phyloP scores from a whole-genome alignment of 2,329 filamentous ascomycete genomes.

The Phialemonium atrogriseum region DNA sequence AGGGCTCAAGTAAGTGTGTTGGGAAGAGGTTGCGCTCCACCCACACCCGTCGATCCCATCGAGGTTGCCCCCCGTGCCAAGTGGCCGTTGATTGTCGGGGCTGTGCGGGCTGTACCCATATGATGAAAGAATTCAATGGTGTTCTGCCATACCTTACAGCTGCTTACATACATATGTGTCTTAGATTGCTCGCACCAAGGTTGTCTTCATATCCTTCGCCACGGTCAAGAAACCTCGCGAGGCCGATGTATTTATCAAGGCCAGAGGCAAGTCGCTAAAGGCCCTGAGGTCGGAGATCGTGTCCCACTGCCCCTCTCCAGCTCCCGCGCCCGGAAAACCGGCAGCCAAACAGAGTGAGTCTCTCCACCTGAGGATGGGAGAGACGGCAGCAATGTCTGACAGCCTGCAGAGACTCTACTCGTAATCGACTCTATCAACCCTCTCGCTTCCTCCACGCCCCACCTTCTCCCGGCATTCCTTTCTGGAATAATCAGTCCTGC shows the following conservation, averaged over 20 bases:
- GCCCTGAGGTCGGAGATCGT: conserved; percentile 52
- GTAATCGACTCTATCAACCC: conserved; percentile 74
- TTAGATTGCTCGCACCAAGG: conserved; percentile 55
- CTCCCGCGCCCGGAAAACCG: conserved; percentile 26
- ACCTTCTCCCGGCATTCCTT: conserved; percentile 59
- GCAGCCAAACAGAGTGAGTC: conserved; percentile 35
- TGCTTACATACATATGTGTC: conserved; percentile 3
- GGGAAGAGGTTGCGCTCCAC: no score
- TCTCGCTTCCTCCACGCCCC: conserved; percentile 44
- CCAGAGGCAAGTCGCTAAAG: conserved; percentile 48
- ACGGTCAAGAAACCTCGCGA: conserved; percentile 57
- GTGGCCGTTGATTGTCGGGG: no score
- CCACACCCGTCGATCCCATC: conserved; percentile 1
- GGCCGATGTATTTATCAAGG: conserved; percentile 60
- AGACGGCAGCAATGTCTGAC: conserved; percentile 10
- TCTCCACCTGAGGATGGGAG: no score
- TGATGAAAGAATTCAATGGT: no score
- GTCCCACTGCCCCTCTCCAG: conserved; percentile 35
- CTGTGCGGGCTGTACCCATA: no score
- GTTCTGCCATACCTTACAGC: no score
- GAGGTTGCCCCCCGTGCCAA: background rate
- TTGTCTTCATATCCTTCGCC: conserved; percentile 72
- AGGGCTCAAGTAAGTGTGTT: conserved; percentile 65
- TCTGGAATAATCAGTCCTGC: conserved; percentile 57
- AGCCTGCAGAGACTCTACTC: conserved; percentile 52